Evolutionary conservation across 2,329 filamentous ascomycete species (phyloP), one percentile per base, ranked within the genome.

Genomic region (Verticillium nubilum): DNA sequence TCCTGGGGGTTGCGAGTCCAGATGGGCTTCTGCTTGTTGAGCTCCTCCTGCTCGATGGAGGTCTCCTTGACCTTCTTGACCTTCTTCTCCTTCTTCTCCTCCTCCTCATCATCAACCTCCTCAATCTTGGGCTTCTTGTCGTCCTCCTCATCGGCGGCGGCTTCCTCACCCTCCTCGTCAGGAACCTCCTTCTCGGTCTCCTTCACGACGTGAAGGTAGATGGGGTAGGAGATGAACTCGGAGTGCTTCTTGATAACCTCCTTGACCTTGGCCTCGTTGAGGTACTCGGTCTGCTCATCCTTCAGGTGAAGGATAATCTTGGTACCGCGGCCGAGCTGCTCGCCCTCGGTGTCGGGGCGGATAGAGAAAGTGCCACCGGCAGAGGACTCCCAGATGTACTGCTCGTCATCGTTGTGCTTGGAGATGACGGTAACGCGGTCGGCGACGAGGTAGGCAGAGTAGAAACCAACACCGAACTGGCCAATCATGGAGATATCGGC

Each of bases 211-310:
- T 99, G 95, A 69, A 99, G 94, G 87, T 97, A 99, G 89, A 99
- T 99, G 75, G 95, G 95, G 87, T 99, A 99, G 57, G 95, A 98
- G 85, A 99, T 99, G 87, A 99, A 99, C 85, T 99, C 95, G 76
- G 95, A 98, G 90, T 99, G 95, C 91, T 99, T 99, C 92, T 98
- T 98, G 86, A 99, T 93, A 68, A 99, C 94, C 86, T 99, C 95
- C 91, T 99, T 99, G 86, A 99, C 90, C 86, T 94, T 95, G 85
- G 86, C 86, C 90, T 99, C 95, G 80, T 98, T 96, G 69, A 98
- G 85, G 88, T 97, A 99, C 79, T 98, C 95, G 67, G 84, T 85
- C 86, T 99, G 95, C 87, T 99, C 95, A 71, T 99, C 95, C 91
- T 99, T 99, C 74, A 99, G 86, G 86, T 98, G 91, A 64, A 99